Base-by-base conservation (phyloP, 352 stramenopile genomes). In the Phytophthora melonis region DNA sequence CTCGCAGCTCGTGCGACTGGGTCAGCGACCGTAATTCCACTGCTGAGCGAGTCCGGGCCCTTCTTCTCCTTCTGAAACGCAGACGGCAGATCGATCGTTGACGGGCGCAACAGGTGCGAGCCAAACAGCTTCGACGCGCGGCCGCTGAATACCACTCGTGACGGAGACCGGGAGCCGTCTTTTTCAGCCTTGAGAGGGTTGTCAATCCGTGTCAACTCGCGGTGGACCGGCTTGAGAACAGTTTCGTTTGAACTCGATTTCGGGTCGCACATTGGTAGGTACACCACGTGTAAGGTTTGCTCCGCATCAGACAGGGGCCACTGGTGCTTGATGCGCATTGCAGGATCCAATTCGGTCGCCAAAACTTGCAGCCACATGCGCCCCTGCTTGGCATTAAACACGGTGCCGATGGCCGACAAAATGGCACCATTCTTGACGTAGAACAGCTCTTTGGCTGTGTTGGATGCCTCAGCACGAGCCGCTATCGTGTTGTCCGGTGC, bases 111-210 rank as follows among this genome's bases (percentile, higher is more conserved):
- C 53, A 93, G 60, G 27, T 90, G 80, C 10, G 84, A 92, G 6
- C 84, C 82, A 64, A 94, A 94, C 7, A 94, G 74, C 53, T 93
- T 92, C 2, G 87, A 94, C 18, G 87, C 87, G 16, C 87, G 85
- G 10, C 86, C 87, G 49, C 70, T 89, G 39, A 92, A 92, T 14
- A 94, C 86, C 2, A 94, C 85, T 2, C 81, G 82, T 10, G 87
- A 83, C 4, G 75, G 67, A 50, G 71, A 77, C 30, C 41, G 58
- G 2, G 34, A 47, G 3, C 49, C 66, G 49, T 81, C 59, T 5
- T 79, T 79, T 32, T 79, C 75, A 7, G 67, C 68, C 21, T 74
- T 67, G 1, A 73, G 9, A 7, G 84, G 81, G 39, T 83, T 81
- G 5, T 78, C 59, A 3, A 87, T 84, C 19, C 83, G 84, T 19